Base-by-base conservation (phyloP, 2,329 filamentous ascomycete species). In the Diaporthe humulicola region DNA sequence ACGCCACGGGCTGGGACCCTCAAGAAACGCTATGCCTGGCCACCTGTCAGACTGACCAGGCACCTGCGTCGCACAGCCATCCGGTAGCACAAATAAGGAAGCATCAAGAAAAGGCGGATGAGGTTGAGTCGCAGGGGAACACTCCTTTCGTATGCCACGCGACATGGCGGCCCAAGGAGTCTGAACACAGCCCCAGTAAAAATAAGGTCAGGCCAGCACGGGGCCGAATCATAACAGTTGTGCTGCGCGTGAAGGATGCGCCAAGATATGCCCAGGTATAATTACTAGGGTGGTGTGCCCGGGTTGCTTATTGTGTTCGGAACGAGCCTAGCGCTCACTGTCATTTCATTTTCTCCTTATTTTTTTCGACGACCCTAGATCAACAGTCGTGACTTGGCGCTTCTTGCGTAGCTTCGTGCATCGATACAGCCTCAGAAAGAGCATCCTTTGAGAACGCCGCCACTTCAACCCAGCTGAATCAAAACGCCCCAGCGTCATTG, bases 161-260 rank as follows among this genome's bases (percentile, higher is more conserved):
- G 48, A 50, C 30, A 30, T 15, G 19, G 45, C 45, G 33, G 64
- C 30, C 33, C 22, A 69, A 9, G 45, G 28, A 17, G 19, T 12
- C 15, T 42, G 40, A 2, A 28, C 64, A 54, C 64, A 54, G 64
- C 64, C 64, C 45, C 38, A 8, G 33, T 52, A 36, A 42, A 8
- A 48, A 64, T 33, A 52, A 28, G 30, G 64, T 25, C 33, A 69
- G 7, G n/a, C 40, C 6, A 14, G 38, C 45, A 50, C n/a, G n/a
- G 6, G 48, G 64, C n/a, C 64, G 64, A 67, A 69, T 69, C 64
- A 54, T 3, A 54, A 40, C 45, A n/a, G 64, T 14, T 28, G 33
- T 69, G 64, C 48, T 54, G 33, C 45, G 45, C 48, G 30, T 28
- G 64, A 30, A 69, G 64, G 64, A 69, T 69, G n/a, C 48, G 64